Conservation (phyloP, 495 filamentous ascomycete genomes). For the Penicillium ochrochloron region DNA sequence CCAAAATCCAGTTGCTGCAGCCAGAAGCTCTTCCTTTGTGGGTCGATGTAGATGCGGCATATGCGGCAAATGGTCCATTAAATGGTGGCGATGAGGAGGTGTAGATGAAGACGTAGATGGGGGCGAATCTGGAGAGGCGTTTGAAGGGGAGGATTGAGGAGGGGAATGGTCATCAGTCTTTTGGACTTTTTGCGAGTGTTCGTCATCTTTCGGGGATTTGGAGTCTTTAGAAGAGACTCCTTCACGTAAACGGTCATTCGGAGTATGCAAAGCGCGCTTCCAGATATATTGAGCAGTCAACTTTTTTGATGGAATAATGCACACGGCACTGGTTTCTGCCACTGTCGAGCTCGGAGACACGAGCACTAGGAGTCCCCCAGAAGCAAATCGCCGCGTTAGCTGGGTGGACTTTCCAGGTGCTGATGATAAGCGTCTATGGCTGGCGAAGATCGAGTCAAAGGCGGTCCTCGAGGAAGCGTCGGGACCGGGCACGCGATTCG, state of each 20-base stretch:
- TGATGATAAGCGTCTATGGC: conserved; percentile 27
- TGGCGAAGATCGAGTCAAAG: conserved; percentile 30
- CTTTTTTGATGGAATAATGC: conserved; percentile 39
- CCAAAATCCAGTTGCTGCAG: conserved; percentile 91
- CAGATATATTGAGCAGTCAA: conserved; percentile 37
- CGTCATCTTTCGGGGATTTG: conserved; percentile 21
- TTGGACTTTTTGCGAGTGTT: conserved; percentile 14
- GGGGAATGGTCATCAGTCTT: conserved; percentile 17
- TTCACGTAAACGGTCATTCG: conserved; percentile 25
- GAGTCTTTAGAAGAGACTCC: conserved; percentile 16
- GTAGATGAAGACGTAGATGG: conserved; percentile 12
- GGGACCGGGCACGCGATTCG: conserved; percentile 31
- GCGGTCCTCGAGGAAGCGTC: conserved; percentile 24
- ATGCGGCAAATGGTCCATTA: conserved; percentile 68
- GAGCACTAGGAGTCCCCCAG: conserved; percentile 44
- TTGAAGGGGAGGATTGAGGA: background rate
- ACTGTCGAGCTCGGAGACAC: conserved; percentile 41
- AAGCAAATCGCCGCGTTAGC: conserved; percentile 44
- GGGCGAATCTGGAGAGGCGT: conserved; percentile 11
- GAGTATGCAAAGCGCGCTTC: conserved; percentile 45
- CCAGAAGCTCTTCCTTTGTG: conserved; percentile 90
- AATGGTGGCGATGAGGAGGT: conserved; percentile 46
- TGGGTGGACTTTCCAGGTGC: conserved; percentile 29
- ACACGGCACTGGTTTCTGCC: conserved; percentile 42
- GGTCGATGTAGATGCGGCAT: conserved; percentile 80